Base-by-base conservation (phyloP, 176 grass and related monocot genomes). In the Phyllostachys edulis region DNA sequence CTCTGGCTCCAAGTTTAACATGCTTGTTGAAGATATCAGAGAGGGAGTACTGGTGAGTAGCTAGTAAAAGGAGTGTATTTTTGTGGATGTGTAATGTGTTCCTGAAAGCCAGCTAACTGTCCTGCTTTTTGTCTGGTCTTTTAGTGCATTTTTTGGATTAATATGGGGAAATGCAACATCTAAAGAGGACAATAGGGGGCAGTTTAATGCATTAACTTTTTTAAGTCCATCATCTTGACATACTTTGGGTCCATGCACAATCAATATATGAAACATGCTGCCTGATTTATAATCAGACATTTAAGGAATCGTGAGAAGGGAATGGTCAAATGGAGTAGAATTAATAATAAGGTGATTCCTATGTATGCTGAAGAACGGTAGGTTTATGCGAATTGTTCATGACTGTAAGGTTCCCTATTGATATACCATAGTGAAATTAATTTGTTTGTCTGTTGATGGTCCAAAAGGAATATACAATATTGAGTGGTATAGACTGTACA, bases 21-120 rank as follows among this genome's bases (percentile, higher is more conserved):
- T 98, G 96, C 78, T 90, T 49, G 96, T 98, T 55, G 96, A 98
- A 92, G 96, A 98, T 90, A 87, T 98, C 78, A 96, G 89, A 81
- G 96, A 96, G 44, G 96, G 96, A 52, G 91, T 98, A 63, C 89
- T 98, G 83, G 93, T 98, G 88, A 92, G 96, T 90, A 76, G 11
- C 37, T 84, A 16, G 3, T 34, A 29, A 17, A 73, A 55, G 1
- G 36, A 66, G 9, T 39, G 3, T 15, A 18, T 59, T 3, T 41
- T 75, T 65, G 9, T 15, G 0, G 0, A 55, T 26, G 51, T 70
- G 20, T 55, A 1, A 44, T 26, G 51, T 70, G 20, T 63, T 32
- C 71, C 76, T 37, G 23, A 17, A 15, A 77, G 18, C 42, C 45
- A 64, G 68, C 23, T 26, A 45, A 21, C 12, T 7, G 2, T 71